These are phyloP conservation scores for Tulasnella calospora DNA, from an alignment of 768 basidiomycete genomes.

Conservation along the genomic window DNA sequence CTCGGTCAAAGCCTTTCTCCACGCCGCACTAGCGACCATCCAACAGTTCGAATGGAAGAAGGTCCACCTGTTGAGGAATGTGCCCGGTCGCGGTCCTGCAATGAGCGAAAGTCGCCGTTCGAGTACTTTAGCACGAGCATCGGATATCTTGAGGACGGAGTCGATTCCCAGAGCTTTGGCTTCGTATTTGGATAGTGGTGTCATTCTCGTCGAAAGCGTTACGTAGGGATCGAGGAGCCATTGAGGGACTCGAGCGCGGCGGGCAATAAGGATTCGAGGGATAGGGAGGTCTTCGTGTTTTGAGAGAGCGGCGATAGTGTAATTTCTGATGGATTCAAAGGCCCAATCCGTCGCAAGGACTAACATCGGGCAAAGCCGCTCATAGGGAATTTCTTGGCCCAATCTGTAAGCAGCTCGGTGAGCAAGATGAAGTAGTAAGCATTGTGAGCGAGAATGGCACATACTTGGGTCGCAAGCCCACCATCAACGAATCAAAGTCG, in stretches of 20 bases:
- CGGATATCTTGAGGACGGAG: neutral
- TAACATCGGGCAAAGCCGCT: neutral
- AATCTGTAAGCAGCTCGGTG: neutral
- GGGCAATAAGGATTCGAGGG: neutral
- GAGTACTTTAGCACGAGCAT: neutral
- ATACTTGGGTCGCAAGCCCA: constrained; percentile 8
- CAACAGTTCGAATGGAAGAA: neutral
- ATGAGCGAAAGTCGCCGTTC: neutral
- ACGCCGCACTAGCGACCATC: neutral
- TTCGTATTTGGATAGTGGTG: neutral
- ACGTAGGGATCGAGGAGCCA: constrained; percentile 8
- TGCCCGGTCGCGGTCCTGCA: neutral
- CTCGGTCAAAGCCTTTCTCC: constrained; percentile 9
- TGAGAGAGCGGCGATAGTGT: neutral
- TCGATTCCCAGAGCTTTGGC: neutral
- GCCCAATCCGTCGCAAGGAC: constrained; percentile 14
- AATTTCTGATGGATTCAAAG: neutral
- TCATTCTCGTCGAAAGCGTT: neutral
- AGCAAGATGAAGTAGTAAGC: neutral
- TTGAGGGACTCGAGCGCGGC: neutral
- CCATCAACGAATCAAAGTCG: neutral
- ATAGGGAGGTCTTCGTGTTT: neutral
- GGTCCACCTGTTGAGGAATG: neutral
- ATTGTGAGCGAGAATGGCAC: neutral
- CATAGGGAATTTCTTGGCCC: constrained; percentile 3